A percentile compares a stretch with the other conserved stretches of the same genome.
Evolutionary conservation across 139 green algal genomes (phyloP).

Genomic region (Chlorella sp.): DNA sequence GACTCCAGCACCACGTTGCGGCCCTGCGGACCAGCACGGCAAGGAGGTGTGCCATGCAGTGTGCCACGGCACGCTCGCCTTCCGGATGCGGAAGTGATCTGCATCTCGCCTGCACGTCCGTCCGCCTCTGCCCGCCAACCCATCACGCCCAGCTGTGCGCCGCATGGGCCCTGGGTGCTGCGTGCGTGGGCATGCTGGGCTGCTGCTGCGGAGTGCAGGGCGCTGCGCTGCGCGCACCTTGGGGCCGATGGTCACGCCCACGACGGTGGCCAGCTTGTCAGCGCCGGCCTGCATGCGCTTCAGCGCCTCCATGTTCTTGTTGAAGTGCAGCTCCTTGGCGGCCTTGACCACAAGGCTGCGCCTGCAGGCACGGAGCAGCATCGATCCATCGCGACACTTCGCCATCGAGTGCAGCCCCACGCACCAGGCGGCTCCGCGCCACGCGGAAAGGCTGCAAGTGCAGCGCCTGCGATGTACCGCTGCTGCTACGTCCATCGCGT

Average conservation of each 20-base stretch:
- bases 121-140: too few species aligned
- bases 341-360: constrained; percentile 43
- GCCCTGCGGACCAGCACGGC: too few species aligned
- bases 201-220: too few species aligned
- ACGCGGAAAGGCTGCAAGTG: not conserved
- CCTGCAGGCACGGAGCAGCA: not conserved
- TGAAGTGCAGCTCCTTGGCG: constrained; percentile 99
- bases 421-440: not conserved
- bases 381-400: too few species aligned
- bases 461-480: not conserved
- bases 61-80: too few species aligned
- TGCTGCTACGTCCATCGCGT: not conserved
- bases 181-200: too few species aligned
- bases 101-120: too few species aligned
- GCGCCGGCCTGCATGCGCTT: constrained; percentile 96
- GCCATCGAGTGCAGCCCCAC: not conserved
- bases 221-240: constrained; percentile 57
- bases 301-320: constrained; percentile 92
- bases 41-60: too few species aligned
- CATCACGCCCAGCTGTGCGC: too few species aligned
- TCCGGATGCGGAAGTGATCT: too few species aligned
- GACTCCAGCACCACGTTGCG: too few species aligned
- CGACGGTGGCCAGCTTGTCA: constrained; percentile 96
- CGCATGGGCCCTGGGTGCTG: too few species aligned
- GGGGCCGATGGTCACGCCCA: constrained; percentile 98